Evolutionary conservation across 768 basidiomycete genomes (phyloP).

Genomic region (Royoungia palumana): DNA sequence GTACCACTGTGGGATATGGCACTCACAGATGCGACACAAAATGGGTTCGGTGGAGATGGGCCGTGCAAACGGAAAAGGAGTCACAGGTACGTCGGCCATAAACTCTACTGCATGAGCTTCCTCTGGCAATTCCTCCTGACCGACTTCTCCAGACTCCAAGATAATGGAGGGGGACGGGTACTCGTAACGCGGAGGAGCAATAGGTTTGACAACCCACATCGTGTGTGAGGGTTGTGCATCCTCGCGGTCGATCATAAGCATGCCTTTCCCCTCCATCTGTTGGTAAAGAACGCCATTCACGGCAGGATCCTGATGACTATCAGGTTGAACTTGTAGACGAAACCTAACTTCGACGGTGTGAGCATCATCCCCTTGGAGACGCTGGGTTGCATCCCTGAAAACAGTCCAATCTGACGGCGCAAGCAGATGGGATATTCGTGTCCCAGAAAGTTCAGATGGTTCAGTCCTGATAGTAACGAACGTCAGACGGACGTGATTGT

Average conservation of each 20-base stretch:
- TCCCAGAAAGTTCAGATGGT: conserved; percentile 72
- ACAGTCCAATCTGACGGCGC: conserved; percentile 76
- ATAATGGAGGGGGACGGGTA: conserved; percentile 60
- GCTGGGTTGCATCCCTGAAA: conserved; percentile 82
- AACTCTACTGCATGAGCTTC: conserved; percentile 39
- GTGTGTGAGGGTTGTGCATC: conserved; percentile 88
- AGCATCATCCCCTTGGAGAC: conserved; percentile 85
- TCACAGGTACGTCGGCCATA: conserved; percentile 44
- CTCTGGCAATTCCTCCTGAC: conserved; percentile 34
- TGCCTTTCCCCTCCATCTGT: conserved; percentile 95
- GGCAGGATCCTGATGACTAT: conserved; percentile 51
- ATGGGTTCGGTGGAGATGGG: conserved; percentile 81
- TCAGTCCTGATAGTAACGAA: conserved; percentile 56
- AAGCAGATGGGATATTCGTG: conserved; percentile 78
- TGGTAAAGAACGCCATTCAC: conserved; percentile 57
- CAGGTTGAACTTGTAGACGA: conserved; percentile 73
- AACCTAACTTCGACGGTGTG: conserved; percentile 93
- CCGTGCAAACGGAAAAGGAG: conserved; percentile 71
- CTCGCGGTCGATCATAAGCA: conserved; percentile 95
- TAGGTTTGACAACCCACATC: conserved; percentile 95
- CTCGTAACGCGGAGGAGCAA: conserved; percentile 67
- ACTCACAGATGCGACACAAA: conserved; percentile 96
- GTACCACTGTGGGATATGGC: conserved; percentile 96
- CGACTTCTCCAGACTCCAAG: conserved; percentile 45
- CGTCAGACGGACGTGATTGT: conserved; percentile 6